Base-by-base conservation (phyloP, 106 monocot genomes). In the Dioscorea dumetorum region DNA sequence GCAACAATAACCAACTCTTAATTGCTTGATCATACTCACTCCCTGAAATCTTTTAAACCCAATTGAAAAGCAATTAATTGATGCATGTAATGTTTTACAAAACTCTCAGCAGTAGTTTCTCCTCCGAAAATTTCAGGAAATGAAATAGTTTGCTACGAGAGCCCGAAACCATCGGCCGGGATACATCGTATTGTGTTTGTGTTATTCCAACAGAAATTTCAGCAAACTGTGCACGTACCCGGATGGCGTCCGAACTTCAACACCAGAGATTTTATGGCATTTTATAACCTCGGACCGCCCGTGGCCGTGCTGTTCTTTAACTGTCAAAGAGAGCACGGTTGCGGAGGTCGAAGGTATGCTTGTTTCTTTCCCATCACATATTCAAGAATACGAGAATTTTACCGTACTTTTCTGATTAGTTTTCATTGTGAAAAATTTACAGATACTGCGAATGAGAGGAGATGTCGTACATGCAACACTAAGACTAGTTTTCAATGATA, bases 181-280 rank as follows among this genome's bases (percentile, higher is more conserved):
- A 69, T 76, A 33, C 76, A 76, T 48, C 76, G 76, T 28, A 58
- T 76, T 18, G 69, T 69, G 35, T 76, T 69, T 48, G 48, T 63
- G 31, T 58, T 69, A 22, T 70, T 63, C 76, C 28, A 48, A 19
- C 76, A 76, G 69, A 62, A 63, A 21, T 61, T 62, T 13, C 69
- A 56, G 9, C 52, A 24, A 24, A 76, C 69, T 22, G 70, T 76
- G 14, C 22, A 69, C 48, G 63, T 58, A 24, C 77, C 77, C 5
- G 35, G 28, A 28, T 28, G 28, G 28, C 28, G 28, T 28, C 28
- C 28, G 3, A 28, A 28, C 28, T 28, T 28, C 49, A 64, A 50
- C 20, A 77, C 77, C 2, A 32, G 77, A 21, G 57, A 58, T n/a
- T 77, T 77, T 35, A n/a, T 32, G 8, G 77, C 64, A 4, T 41